Evolutionary conservation across 345 rosid species (phyloP).

Genomic region (Aurinia saxatilis): DNA sequence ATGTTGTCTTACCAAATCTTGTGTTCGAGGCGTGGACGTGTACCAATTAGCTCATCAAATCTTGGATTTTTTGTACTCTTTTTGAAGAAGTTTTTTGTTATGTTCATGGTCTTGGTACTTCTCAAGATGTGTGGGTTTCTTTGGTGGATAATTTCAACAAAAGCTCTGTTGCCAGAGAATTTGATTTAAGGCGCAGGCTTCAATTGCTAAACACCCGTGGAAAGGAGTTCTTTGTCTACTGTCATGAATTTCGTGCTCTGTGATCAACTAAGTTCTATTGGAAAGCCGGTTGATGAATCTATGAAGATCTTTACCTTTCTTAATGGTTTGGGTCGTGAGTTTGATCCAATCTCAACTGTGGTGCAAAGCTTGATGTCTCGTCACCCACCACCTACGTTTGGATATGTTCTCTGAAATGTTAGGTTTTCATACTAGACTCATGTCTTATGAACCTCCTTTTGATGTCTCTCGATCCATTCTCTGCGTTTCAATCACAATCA

Average conservation of each 20-base stretch:
- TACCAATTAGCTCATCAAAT: no score
- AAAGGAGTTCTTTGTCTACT: no score
- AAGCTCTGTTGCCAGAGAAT: no score
- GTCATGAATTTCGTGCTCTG: no score
- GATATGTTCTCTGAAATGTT: not conserved
- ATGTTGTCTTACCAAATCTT: no score
- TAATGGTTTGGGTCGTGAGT: no score
- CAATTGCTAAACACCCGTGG: no score
- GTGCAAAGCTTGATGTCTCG: not conserved
- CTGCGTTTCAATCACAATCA: not conserved
- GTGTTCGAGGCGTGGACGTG: not conserved
- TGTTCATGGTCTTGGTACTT: no score
- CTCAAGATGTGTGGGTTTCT: not conserved
- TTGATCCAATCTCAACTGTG: no score
- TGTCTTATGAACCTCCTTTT: accelerated
- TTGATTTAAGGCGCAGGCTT: no score
- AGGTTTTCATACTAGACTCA: accelerated
- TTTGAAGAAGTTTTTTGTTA: not conserved
- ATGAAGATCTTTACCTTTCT: not conserved
- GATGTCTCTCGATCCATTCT: not conserved
- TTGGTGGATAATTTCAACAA: not conserved
- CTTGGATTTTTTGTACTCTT: not conserved
- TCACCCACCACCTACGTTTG: accelerated
- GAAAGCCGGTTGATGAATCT: not conserved
- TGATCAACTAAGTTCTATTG: not conserved